A percentile compares a stretch with the other conserved stretches of the same genome.
These are phyloP conservation scores for Juglanconis sp. DNA, from an alignment of 2,329 filamentous ascomycete genomes.

Conservation along the genomic window DNA sequence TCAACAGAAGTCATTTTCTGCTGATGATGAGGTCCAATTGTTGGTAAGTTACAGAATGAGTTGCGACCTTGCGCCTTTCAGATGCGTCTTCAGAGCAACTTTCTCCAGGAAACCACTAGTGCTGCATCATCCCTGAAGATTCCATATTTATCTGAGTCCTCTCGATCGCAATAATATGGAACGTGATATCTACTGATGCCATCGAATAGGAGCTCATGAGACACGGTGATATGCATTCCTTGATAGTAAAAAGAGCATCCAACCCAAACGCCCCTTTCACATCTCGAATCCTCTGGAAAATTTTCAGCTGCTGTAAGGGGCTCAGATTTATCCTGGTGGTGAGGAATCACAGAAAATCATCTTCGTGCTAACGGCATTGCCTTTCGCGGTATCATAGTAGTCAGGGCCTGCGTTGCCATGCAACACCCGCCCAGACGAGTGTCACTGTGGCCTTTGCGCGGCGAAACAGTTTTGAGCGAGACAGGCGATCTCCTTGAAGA, in stretches of 20 bases:
- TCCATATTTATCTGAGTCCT: no score
- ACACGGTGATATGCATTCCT: no score
- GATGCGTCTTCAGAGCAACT: no score
- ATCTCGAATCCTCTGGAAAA: background rate
- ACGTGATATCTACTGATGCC: no score
- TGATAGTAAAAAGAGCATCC: no score
- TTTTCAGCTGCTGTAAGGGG: conserved; percentile 2
- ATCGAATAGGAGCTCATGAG: no score
- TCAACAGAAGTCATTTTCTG: background rate
- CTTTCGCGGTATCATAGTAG: background rate
- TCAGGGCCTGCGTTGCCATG: background rate
- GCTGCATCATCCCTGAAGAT: background rate
- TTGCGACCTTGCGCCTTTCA: no score
- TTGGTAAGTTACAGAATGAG: background rate
- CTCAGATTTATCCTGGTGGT: background rate
- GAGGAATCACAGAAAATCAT: background rate
- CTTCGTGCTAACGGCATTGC: background rate
- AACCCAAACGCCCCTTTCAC: no score
- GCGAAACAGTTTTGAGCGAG: background rate
- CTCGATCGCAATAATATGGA: no score
- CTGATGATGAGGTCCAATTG: background rate
- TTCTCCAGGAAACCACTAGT: background rate
- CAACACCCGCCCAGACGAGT: background rate
- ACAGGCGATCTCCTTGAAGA: background rate
- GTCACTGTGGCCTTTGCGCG: background rate